Base-by-base conservation (phyloP, 441 rosid genomes). In the Jatropha multifida region DNA sequence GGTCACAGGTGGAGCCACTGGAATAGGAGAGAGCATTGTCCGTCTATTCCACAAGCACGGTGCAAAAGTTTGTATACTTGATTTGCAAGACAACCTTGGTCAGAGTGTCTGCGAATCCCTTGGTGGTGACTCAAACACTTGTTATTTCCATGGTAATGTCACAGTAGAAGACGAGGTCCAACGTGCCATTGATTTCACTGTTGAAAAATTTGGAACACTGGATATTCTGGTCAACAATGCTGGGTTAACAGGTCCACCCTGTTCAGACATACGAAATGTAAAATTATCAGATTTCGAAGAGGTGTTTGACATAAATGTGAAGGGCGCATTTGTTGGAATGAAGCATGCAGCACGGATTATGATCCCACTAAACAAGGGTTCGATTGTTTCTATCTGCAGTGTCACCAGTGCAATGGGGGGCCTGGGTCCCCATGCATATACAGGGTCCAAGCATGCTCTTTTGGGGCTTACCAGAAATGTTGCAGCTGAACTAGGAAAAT, bases 201-300 rank as follows among this genome's bases (percentile, higher is more conserved):
- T 90, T 0, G 75, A 83, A 5, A 84, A 81, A 54, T 90, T 92
- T 4, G 96, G 98, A 1, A 80, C 80, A 0, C 87, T 94, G 0
- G 91, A 94, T 80, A 87, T 94, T 82, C 80, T 94, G 86, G 85
- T 94, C 76, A 94, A 94, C 84, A 94, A 94, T 69, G 99, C 99
- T 0, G 98, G 99, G 20, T 15, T 83, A 56, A 18, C 90, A 0
- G 99, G 93, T 59, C 52, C 78, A 4, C 97, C 98, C 0, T 87
- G 88, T 56, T 69, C 85, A 0, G 98, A 94, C 79, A 94, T 94
- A 66, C 96, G 97, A 23, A 46, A 84, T 40, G 74, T 10, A 8
- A 84, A 83, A 14, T 60, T 91, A 75, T 65, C 78, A 0, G 95
- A 90, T 4, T 94, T 87, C 38, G 88, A 93, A 77, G 82, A 63